Evolutionary conservation across 2,329 filamentous ascomycete species (phyloP), one percentile per base, ranked within the genome.

Genomic region (Sclerotinia subarctica): DNA sequence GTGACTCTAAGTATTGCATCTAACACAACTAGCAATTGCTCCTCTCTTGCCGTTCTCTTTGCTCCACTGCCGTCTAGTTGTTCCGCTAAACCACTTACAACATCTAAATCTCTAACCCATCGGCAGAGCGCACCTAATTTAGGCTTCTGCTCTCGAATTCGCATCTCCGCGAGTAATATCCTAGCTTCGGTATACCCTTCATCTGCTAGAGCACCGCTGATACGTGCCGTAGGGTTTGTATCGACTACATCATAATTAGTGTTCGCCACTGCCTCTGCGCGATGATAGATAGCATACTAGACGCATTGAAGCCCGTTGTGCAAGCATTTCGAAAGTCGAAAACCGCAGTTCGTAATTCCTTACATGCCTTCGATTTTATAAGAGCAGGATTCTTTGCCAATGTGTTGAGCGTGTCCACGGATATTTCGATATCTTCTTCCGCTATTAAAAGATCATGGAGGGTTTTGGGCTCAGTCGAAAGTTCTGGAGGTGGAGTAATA

Each of bases 81-180:
- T 29, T 86, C 86, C 4, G 86, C 86, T 10, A 90, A 78, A 1
- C 88, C 88, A 71, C 86, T 89, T 62, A 90, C 85, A 32, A 90
- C 85, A 73, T 91, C 89, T 35, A 91, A 79, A 74, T 90, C 88
- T 68, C 89, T 84, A 5, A 91, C 89, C 89, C 89, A 92, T 68
- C 89, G 85, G 76, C 88, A 91, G 10, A 91, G 78, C 1, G 89
- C 88, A 26, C 89, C 89, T 0, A 91, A 79, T 72, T 90, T 90
- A 0, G 89, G 89, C 24, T 85, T 83, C 70, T 91, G 83, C 3
- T 82, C 80, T n/a, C 88, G 81, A 24, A 91, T 86, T 42, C 84
- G 82, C 89, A 91, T 91, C 79, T 91, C 89, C 0, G 88, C 85
- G 1, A 92, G 82, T 19, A 90, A 76, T 21, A 91, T 83, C 64